Evolutionary conservation across 768 basidiomycete species (phyloP).

Genomic region (Boletus speciosus): DNA sequence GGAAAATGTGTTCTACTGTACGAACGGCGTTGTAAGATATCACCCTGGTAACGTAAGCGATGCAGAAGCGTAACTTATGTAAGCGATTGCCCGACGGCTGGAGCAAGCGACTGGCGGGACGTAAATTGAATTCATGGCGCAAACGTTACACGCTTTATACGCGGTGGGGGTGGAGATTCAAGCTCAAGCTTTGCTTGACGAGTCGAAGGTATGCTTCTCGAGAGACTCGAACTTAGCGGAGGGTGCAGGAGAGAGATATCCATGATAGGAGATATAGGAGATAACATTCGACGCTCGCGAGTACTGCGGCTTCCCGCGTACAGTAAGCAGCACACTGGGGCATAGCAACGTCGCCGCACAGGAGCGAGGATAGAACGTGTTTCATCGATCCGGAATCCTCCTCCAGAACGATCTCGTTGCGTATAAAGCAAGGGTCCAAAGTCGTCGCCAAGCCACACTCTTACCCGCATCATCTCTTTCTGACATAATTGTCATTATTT

Average conservation of each 20-base stretch:
- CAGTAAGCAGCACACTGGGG: neutral
- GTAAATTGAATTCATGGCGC: neutral
- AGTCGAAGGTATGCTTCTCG: neutral
- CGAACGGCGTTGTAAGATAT: too few species aligned
- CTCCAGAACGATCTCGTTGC: neutral
- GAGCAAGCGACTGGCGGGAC: neutral
- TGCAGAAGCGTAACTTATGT: too few species aligned
- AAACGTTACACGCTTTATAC: neutral
- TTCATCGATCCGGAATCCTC: neutral
- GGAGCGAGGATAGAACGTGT: conserved; percentile 14
- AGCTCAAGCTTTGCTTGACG: neutral
- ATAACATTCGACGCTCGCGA: neutral
- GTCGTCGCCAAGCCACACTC: neutral
- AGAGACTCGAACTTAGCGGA: neutral
- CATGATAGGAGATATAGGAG: neutral
- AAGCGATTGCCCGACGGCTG: neutral
- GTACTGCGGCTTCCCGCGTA: neutral
- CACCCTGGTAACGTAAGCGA: too few species aligned
- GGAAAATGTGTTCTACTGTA: too few species aligned
- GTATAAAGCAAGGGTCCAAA: conserved; percentile 6
- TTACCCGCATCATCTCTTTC: neutral
- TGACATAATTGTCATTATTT: conserved; percentile 19
- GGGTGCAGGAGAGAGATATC: neutral
- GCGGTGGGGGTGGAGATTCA: conserved; percentile 11
- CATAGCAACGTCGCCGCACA: conserved; percentile 11